Conservation (phyloP, 208 protist genomes). For the Trypanosoma vivax region DNA sequence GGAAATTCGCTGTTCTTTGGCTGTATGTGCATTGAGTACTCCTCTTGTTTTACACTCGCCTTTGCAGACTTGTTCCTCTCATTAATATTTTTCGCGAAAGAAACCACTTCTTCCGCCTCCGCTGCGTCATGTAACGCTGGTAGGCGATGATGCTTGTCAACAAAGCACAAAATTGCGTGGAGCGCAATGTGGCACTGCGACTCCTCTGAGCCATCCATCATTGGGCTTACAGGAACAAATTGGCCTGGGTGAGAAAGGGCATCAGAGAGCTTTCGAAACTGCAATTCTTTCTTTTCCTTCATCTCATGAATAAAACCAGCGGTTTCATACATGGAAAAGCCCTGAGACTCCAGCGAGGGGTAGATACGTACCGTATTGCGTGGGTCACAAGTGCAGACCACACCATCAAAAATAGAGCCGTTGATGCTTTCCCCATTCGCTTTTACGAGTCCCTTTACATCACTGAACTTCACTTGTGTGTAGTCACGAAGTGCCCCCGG, state of each 20-base stretch:
- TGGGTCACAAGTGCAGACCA: constrained; percentile 68
- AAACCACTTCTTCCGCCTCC: constrained; percentile 62
- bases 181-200: constrained; percentile 57
- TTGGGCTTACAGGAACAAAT: constrained; percentile 71
- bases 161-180: constrained; percentile 58
- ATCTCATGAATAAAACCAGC: constrained; percentile 83
- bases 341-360: constrained; percentile 64
- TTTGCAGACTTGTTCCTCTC: constrained; percentile 33
- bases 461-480: constrained; percentile 79
- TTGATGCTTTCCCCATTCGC: constrained; percentile 65
- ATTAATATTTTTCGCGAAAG: constrained; percentile 43
- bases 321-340: constrained; percentile 69
- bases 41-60: not conserved
- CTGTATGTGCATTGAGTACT: constrained; percentile 8
- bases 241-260: constrained; percentile 43
- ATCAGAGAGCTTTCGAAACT: constrained; percentile 60
- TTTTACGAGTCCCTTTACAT: constrained; percentile 65
- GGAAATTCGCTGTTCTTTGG: constrained; percentile 64
- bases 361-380: constrained; percentile 79
- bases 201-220: constrained; percentile 85
- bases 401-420: constrained; percentile 53
- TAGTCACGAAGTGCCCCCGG: constrained; percentile 77
- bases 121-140: constrained; percentile 52
- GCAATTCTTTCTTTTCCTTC: constrained; percentile 50
- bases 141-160: constrained; percentile 52